Conservation (phyloP, 2,329 filamentous ascomycete genomes). For the Colletotrichum coccodes region DNA sequence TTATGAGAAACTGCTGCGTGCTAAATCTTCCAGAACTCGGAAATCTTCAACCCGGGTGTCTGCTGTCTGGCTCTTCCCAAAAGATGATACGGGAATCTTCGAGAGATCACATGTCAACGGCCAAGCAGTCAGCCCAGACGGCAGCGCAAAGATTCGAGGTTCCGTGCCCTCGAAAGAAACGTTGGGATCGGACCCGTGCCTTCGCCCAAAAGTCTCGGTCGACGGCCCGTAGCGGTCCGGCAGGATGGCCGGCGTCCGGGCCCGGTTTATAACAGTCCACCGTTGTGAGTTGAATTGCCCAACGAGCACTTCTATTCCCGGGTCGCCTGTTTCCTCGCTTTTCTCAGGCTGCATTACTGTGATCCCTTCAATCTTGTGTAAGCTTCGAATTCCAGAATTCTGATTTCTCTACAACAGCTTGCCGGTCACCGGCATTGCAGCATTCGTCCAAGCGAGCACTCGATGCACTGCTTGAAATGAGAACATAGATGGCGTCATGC, state of each 20-base stretch:
- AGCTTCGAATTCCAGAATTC: background rate
- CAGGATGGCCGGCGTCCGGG: background rate
- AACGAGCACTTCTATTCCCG: background rate
- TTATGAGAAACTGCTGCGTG: background rate
- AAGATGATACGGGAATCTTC: background rate
- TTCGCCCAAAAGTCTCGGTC: background rate
- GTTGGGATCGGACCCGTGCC: background rate
- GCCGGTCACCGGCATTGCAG: background rate
- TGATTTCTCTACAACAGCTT: background rate
- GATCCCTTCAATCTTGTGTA: conserved; percentile 1
- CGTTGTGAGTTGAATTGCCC: too few species aligned
- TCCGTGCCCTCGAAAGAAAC: background rate
- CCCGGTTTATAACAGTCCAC: background rate
- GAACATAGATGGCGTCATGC: too few species aligned
- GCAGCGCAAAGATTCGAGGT: background rate
- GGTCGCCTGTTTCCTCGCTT: background rate
- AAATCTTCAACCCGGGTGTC: too few species aligned
- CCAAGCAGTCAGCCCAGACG: background rate
- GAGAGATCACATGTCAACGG: background rate
- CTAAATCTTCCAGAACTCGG: too few species aligned
- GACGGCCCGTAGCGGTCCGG: background rate
- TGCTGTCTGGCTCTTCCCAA: too few species aligned
- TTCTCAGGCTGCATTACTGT: background rate
- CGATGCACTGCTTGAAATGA: too few species aligned
- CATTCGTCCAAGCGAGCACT: background rate